A percentile compares a stretch with the other conserved stretches of the same genome.
phyloP scores from a whole-genome alignment of 208 protist genomes.

The Wallacemonas sp. region DNA sequence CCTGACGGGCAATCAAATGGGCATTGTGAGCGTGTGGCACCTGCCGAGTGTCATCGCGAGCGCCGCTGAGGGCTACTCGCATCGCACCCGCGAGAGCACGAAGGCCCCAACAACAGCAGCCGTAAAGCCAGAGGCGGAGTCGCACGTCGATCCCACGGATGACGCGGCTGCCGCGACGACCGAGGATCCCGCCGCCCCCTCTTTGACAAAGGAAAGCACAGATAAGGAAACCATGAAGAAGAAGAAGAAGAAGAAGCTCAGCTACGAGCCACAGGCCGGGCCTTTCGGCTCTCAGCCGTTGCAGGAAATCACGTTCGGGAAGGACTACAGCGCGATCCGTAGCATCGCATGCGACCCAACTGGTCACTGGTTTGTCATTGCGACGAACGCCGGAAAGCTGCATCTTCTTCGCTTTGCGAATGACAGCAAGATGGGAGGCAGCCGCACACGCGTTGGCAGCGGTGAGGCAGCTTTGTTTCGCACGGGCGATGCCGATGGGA shows the following conservation, averaged over 20 bases:
- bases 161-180: constrained; percentile 4
- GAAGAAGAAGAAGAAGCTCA: constrained; percentile 1
- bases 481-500: no score
- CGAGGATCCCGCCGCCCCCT: neutral
- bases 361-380: constrained; percentile 69
- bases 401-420: constrained; percentile 75
- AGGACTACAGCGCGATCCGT: constrained; percentile 82
- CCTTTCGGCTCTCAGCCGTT: constrained; percentile 48
- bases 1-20: constrained; percentile 84
- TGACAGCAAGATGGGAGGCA: constrained; percentile 28
- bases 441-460: constrained; percentile 1
- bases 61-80: constrained; percentile 24
- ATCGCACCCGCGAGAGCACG: neutral
- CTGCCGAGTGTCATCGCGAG: constrained; percentile 71
- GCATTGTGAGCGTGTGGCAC: constrained; percentile 81
- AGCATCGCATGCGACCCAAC: constrained; percentile 79
- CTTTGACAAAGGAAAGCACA: constrained; percentile 9
- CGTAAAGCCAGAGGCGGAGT: neutral
- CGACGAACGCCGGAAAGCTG: constrained; percentile 79
- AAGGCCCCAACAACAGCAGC: neutral
- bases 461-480: no score
- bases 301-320: constrained; percentile 75
- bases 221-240: no score
- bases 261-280: neutral
- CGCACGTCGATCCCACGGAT: constrained; percentile 3